Evolutionary conservation across 1,139 yeast genomes (phyloP).

Genomic region (Eremothecium gossypii): DNA sequence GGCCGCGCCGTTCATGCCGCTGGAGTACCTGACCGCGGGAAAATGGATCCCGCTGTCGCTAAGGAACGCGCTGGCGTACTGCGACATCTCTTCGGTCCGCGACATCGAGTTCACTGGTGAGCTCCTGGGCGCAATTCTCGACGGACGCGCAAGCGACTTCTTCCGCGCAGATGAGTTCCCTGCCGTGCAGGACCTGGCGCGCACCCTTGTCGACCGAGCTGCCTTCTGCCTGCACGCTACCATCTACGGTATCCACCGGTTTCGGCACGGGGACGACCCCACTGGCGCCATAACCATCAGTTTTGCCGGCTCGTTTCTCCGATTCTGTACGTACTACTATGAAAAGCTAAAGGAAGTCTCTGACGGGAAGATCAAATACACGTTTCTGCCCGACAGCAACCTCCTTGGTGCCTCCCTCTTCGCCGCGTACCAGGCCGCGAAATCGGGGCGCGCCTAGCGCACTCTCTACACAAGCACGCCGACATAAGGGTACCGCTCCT

Average conservation of each 20-base stretch:
- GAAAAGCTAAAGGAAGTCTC: conserved; percentile 17
- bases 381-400: conserved; percentile 23
- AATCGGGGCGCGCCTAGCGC: too few species aligned
- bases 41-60: conserved; percentile 21
- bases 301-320: conserved; percentile 31
- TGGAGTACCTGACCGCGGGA: conserved; percentile 23
- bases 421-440: background rate
- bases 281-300: conserved; percentile 15
- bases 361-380: conserved; percentile 11
- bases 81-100: conserved; percentile 8
- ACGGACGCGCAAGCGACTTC: conserved; percentile 1
- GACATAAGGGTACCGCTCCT: conserved; percentile 16
- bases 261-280: conserved; percentile 6
- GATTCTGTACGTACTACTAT: conserved; percentile 20
- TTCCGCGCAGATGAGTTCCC: conserved; percentile 4
- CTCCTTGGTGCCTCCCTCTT: conserved; percentile 27
- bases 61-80: conserved; percentile 12
- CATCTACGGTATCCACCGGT: conserved; percentile 18
- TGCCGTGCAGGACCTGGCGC: conserved; percentile 11
- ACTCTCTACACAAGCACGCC: conserved; percentile 9
- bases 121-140: conserved; percentile 16
- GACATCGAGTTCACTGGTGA: conserved; percentile 20
- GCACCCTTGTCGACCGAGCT: conserved; percentile 21
- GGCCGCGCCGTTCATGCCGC: conserved; percentile 17
- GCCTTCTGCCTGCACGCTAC: conserved; percentile 21